Percentiles rank a stretch among this genome's conserved stretches.
phyloP scores from a whole-genome alignment of 73 alveolate genomes.

The Paramecium bursaria region DNA sequence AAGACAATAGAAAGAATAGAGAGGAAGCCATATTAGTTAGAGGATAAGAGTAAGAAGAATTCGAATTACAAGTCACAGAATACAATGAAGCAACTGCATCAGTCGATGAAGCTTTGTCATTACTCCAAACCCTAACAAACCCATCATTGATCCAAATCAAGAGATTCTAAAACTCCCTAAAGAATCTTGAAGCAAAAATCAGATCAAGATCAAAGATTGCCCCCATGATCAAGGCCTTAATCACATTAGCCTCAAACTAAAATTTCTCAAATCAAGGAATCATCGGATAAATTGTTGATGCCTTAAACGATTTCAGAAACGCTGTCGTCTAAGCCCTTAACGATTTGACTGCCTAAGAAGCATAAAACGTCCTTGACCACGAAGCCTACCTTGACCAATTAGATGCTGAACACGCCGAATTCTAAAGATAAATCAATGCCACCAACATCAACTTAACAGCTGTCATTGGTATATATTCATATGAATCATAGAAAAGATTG shows the following conservation, averaged over 20 bases:
- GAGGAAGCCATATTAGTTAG: constrained; percentile 51
- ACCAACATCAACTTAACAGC: constrained; percentile 55
- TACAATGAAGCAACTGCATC: constrained; percentile 57
- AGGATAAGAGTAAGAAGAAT: constrained; percentile 56
- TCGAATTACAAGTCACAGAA: constrained; percentile 45
- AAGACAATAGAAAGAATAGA: constrained; percentile 45
- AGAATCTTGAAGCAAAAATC: constrained; percentile 42
- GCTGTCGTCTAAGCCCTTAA: constrained; percentile 44
- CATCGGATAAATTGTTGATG: constrained; percentile 34
- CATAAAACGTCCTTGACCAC: constrained; percentile 46
- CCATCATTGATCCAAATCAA: constrained; percentile 53
- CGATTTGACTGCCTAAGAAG: constrained; percentile 61
- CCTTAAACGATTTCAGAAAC: constrained; percentile 46
- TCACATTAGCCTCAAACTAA: constrained; percentile 58
- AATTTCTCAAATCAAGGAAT: constrained; percentile 48
- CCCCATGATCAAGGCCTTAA: constrained; percentile 48
- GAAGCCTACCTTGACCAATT: constrained; percentile 51
- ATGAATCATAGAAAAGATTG: constrained; percentile 24
- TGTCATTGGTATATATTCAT: not conserved
- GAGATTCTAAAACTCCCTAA: constrained; percentile 55
- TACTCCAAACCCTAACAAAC: constrained; percentile 34
- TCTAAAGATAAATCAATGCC: constrained; percentile 39
- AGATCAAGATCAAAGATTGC: constrained; percentile 58
- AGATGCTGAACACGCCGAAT: constrained; percentile 37
- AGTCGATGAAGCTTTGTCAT: constrained; percentile 54